These are phyloP conservation scores for Pterocarpus macrocarpus DNA, from an alignment of 306 rosid genomes.

Conservation along the genomic window DNA sequence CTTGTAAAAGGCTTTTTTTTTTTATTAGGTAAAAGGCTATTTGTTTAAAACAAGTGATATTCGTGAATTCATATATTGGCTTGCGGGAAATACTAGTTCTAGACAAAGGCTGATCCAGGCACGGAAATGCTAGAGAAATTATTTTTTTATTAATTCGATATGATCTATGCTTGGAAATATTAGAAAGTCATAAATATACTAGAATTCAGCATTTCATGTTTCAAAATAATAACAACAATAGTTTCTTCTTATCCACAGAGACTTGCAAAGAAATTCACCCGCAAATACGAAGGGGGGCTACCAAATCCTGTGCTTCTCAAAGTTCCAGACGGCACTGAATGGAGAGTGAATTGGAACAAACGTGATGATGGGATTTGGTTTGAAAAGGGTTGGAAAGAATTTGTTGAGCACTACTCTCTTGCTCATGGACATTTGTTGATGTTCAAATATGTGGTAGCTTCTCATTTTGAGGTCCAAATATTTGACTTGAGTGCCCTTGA, in stretches of 20 bases:
- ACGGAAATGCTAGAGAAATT: no score
- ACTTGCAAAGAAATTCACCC: not conserved
- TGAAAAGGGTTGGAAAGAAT: not conserved
- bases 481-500: not conserved
- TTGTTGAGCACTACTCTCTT: not conserved
- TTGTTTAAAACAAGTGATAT: no score
- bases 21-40: no score
- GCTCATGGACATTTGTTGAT: not conserved
- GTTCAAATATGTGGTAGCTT: slow-evolving; percentile 17
- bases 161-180: no score
- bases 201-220: no score
- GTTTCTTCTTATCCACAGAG: not conserved
- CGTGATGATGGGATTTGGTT: not conserved
- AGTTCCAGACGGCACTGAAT: not conserved
- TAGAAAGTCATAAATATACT: no score
- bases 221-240: no score
- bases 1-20: no score
- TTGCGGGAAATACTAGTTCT: no score
- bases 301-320: not conserved
- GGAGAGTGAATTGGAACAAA: not conserved
- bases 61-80: no score
- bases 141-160: no score
- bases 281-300: not conserved
- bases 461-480: not conserved
- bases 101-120: no score